A percentile compares a stretch with the other conserved stretches of the same genome.
Evolutionary conservation across 176 grass and related monocot species (phyloP).

Genomic region (Triticum turgidum): DNA sequence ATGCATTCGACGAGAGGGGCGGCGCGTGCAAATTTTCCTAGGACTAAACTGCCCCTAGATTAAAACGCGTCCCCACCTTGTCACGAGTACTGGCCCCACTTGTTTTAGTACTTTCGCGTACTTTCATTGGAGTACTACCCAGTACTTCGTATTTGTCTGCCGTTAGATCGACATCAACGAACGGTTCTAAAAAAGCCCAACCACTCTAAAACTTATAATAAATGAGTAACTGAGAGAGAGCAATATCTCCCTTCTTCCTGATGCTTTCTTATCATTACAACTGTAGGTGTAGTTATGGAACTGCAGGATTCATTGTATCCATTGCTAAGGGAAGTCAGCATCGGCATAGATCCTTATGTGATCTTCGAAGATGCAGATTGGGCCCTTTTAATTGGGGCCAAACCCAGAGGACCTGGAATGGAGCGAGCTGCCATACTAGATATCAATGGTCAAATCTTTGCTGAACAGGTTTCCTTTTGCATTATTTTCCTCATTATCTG

Average conservation of each 20-base stretch:
- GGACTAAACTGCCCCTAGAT: too few species aligned
- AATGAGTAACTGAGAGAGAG: background rate
- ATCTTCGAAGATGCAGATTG: slow-evolving; percentile 74
- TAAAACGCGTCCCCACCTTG: too few species aligned
- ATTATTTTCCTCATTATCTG: background rate
- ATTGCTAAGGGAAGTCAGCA: slow-evolving; percentile 74
- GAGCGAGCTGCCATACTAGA: slow-evolving; percentile 75
- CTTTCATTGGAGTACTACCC: too few species aligned
- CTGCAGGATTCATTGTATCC: slow-evolving; percentile 80
- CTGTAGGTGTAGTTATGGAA: slow-evolving; percentile 80
- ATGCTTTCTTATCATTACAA: slow-evolving; percentile 22
- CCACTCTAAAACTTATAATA: too few species aligned
- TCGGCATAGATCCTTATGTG: slow-evolving; percentile 65
- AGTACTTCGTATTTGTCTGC: too few species aligned
- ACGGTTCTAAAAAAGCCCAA: too few species aligned
- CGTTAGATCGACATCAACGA: too few species aligned
- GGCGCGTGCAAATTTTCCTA: too few species aligned
- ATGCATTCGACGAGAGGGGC: too few species aligned
- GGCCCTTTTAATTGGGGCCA: slow-evolving; percentile 93
- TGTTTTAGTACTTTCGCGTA: too few species aligned
- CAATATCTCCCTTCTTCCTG: slow-evolving; percentile 19
- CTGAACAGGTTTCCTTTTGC: slow-evolving; percentile 58
- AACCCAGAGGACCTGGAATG: slow-evolving; percentile 85
- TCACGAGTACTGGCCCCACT: too few species aligned
- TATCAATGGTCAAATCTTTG: slow-evolving; percentile 88